Evolutionary conservation across 345 rosid genomes (phyloP).

Genomic region (Sisymbrium irio): DNA sequence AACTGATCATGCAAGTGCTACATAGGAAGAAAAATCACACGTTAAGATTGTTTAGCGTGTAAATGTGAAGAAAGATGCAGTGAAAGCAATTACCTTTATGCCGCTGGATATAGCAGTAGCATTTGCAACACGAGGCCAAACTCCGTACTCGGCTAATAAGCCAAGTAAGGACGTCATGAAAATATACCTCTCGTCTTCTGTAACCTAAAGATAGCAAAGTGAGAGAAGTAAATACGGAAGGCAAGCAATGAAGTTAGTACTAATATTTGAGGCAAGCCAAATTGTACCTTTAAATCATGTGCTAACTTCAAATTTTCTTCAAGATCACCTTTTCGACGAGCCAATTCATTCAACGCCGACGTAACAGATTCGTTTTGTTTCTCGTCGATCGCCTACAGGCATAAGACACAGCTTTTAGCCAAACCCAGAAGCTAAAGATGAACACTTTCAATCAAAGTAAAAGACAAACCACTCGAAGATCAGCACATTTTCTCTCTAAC

Average conservation of each 20-base stretch:
- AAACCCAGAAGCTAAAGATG: slow-evolving; percentile 23
- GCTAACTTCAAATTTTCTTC: slow-evolving; percentile 74
- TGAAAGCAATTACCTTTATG: slow-evolving; percentile 59
- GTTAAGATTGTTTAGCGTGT: background rate
- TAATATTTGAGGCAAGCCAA: background rate
- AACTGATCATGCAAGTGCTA: slow-evolving; percentile 83
- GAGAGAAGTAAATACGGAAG: background rate
- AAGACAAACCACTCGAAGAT: slow-evolving; percentile 78
- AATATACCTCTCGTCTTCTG: slow-evolving; percentile 76
- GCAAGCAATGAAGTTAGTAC: background rate
- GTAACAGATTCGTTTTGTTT: slow-evolving; percentile 78
- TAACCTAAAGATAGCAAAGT: slow-evolving; percentile 47
- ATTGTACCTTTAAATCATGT: slow-evolving; percentile 77
- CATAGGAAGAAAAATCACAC: slow-evolving; percentile 18
- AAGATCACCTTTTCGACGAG: slow-evolving; percentile 74
- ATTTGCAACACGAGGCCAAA: slow-evolving; percentile 67
- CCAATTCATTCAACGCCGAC: slow-evolving; percentile 72
- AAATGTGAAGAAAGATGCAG: slow-evolving; percentile 1
- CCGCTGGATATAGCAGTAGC: slow-evolving; percentile 63
- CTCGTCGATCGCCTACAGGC: slow-evolving; percentile 81
- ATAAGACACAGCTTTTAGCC: slow-evolving; percentile 25
- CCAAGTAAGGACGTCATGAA: slow-evolving; percentile 88
- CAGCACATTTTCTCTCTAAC: slow-evolving; percentile 84
- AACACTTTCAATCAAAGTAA: slow-evolving; percentile 23
- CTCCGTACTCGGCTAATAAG: slow-evolving; percentile 74